Evolutionary conservation across 2,329 filamentous ascomycete species (phyloP), one percentile per base, ranked within the genome.

Genomic region (Macrophomina phaseolina): DNA sequence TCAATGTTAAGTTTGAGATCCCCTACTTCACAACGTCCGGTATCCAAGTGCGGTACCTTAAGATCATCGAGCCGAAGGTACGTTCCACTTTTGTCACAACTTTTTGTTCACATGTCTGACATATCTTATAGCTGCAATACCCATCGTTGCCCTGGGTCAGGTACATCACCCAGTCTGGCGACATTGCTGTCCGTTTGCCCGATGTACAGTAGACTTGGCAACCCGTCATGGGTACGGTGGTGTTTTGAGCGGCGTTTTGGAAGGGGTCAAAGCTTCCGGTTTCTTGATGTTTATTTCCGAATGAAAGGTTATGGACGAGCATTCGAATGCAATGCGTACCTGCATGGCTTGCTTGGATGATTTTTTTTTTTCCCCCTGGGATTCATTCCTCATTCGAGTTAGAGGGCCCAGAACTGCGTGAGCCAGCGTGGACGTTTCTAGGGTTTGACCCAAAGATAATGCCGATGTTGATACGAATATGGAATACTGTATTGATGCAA

Each of bases 1-100:
- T 99, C 75, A 94, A 94, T 79, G 95, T 99, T 83, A 99, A 99
- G 83, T 99, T 99, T 78, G 95, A 99, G 84, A 99, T 99, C 76
- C 95, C 95, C n/a, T 99, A 99, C 82, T 99, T 99, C 79, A 99
- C 95, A n/a, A 99, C 96, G 3, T 96, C 92, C 81, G 95, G 95
- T 70, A 99, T 99, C 73, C 96, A 99, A 81, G 95, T 99, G 74
- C 89, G 95, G 75, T 99, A 99, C 80, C 82, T 99, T 79, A 99
- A 99, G 87, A 99, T 99, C 76, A 98, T 97, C 70, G 95, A 99
- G 81, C 95, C 95, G 55, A 99, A 99, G 92, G 94, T 97, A 83
- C 75, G 87, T 80, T 52, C 45, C 65, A 32, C 61, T 51, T 34
- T 34, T 63, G 11, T 34, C n/a, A 16, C 11, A 23, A 16, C n/a